Conservation (phyloP, 2,329 filamentous ascomycete genomes). For the Graphiopsis chlorocephala region DNA sequence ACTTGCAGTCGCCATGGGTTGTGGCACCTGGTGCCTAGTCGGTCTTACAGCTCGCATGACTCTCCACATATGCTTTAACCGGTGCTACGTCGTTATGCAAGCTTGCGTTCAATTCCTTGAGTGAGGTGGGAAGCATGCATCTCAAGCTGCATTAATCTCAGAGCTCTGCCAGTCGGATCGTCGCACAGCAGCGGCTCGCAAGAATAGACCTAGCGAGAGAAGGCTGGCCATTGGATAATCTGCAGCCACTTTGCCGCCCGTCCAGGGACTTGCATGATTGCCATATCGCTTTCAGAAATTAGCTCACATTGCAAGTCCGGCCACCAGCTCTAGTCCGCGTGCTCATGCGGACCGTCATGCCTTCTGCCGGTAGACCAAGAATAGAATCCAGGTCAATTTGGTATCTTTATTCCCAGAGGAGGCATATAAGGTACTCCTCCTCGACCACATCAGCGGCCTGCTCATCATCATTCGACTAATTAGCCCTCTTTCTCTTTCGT, state of each 20-base stretch:
- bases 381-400: constrained; percentile 44
- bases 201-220: constrained; percentile 4
- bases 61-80: constrained; percentile 13
- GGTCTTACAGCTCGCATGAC: constrained; percentile 12
- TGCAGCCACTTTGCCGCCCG: constrained; percentile 16
- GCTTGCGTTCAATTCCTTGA: constrained; percentile 10
- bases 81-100: constrained; percentile 14
- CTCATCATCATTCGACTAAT: constrained; percentile 46
- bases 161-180: constrained; percentile 15
- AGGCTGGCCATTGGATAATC: constrained; percentile 2
- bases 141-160: constrained; percentile 12
- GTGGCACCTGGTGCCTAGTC: neutral
- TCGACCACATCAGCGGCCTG: constrained; percentile 31
- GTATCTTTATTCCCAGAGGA: constrained; percentile 41
- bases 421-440: constrained; percentile 48
- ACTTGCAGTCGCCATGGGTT: neutral
- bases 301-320: constrained; percentile 16
- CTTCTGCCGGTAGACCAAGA: constrained; percentile 38
- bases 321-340: constrained; percentile 10
- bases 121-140: constrained; percentile 7
- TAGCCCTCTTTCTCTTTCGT: constrained; percentile 40
- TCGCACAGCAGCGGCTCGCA: constrained; percentile 12
- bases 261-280: constrained; percentile 5
- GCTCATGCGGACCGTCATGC: constrained; percentile 8
- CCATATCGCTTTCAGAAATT: constrained; percentile 10